Base-by-base conservation (phyloP, 2,329 filamentous ascomycete genomes). In the Arthrobotrys megalospora region DNA sequence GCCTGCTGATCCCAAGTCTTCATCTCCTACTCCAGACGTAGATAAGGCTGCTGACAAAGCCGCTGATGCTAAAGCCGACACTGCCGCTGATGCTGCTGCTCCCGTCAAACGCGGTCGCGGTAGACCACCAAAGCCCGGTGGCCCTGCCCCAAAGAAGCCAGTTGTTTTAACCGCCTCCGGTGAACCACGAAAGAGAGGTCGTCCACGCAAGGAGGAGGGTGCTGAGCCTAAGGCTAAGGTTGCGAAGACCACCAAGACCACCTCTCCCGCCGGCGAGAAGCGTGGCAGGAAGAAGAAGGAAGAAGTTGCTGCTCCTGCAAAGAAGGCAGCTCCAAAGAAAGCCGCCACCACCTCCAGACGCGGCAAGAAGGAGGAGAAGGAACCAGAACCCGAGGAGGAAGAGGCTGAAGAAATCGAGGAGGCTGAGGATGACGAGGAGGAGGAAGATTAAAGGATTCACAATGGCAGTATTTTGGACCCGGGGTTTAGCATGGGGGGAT, bases 241-340 rank as follows among this genome's bases (percentile, higher is more conserved):
- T 19, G 75, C 75, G 6, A 72, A 65, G 36, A 72, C 67, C 11
- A 41, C 62, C 52, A 78, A 67, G 28, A 50, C 67, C 11, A 48
- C 50, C n/a, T 72, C 75, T n/a, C 62, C 75, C 8, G 67, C 32
- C 7, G 52, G 21, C 6, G 67, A 53, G 21, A 72, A 48, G 34
- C 75, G 75, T 19, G 75, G 75, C 45, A 78, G 75, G 63, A 78
- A 78, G 62, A 78, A 78, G 75, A 72, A 72, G 75, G 75, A 78
- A 36, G 67, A 72, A 2, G 21, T 67, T n/a, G 32, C 47, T 5
- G 50, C 47, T 19, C 34, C 66, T 50, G 64, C 47, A 1, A 72
- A 72, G 55, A 53, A 52, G 38, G 67, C 75, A 28, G 68, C 75
- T 1, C 75, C 67, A 2, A 77, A 77, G 43, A 77, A 71, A 41